Evolutionary conservation across 2,329 filamentous ascomycete species (phyloP), one percentile per base, ranked within the genome.

Genomic region (Taxawa tesnikishii): DNA sequence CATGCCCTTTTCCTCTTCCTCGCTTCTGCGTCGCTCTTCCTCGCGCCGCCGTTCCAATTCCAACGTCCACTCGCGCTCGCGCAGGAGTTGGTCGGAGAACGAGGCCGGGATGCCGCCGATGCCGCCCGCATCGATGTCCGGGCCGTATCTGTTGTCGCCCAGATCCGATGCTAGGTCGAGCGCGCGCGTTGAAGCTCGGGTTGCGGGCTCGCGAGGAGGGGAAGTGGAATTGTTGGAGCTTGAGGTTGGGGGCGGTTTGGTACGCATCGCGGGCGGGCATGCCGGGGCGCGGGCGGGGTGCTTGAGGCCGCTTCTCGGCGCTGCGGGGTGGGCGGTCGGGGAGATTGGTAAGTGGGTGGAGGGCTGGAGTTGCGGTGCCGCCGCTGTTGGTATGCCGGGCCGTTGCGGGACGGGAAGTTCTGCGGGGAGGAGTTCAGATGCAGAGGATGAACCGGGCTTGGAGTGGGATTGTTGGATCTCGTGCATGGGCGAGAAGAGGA

Each of bases 401-500:
- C 3, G 43, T 43, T 4, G 32, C 19, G 10, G 42, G 42, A 7
- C 45, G 43, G n/a, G 40, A 33, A 10, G 33, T 14, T 16, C 28
- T 25, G 8, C 17, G 28, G 27, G 29, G 3, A 11, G 28, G 26
- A 25, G 16, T 18, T 30, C 36, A 2, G 36, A 36, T 3, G 38
- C 32, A 6, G 36, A 38, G 5, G 38, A 38, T n/a, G 33, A 33
- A 10, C n/a, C n/a, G 19, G 19, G 19, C 19, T 23, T 23, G 19
- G 19, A n/a, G n/a, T n/a, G n/a, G n/a, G n/a, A n/a, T n/a, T 33
- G 25, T 24, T 59, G 48, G 54, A 44, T 45, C 5, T 33, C 30
- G 4, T 42, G 60, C 18, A 74, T 61, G 0, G 85, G 85, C 19
- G 82, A 85, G 57, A 81, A 93, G 1, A 94, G 63, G 33, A 92